Conservation (phyloP, 176 grass and related monocot genomes). For the Phragmites australis region DNA sequence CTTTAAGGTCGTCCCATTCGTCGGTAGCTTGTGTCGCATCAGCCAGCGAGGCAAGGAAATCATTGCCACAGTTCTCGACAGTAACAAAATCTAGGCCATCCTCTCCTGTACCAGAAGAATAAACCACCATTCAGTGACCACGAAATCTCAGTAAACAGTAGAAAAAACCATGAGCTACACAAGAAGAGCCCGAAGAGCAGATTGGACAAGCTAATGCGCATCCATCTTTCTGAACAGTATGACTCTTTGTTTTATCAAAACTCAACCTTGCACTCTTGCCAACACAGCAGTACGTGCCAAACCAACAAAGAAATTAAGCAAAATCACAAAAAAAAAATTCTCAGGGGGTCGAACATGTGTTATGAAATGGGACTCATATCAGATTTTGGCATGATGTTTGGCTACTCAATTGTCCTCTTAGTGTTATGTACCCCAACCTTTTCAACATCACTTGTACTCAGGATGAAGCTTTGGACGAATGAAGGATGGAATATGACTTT, state of each 20-base stretch:
- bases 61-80: constrained; percentile 66
- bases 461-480: no score
- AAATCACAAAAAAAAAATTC: no score
- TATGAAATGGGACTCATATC: no score
- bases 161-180: not conserved
- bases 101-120: constrained; percentile 47
- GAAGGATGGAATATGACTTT: no score
- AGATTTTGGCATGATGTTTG: no score
- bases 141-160: not conserved
- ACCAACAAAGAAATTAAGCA: not conserved
- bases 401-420: no score
- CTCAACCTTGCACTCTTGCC: not conserved
- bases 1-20: constrained; percentile 84
- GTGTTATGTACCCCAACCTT: no score
- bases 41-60: constrained; percentile 69
- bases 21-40: constrained; percentile 58
- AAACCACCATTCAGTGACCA: not conserved
- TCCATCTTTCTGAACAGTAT: not conserved
- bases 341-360: no score
- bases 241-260: not conserved
- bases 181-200: no score
- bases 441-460: no score
- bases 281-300: no score
- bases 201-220: not conserved
- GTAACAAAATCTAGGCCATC: constrained; percentile 67